Percentiles rank a stretch among this genome's conserved stretches.
phyloP scores from a whole-genome alignment of 495 filamentous ascomycete genomes.

The Penicillium ochrochloron region DNA sequence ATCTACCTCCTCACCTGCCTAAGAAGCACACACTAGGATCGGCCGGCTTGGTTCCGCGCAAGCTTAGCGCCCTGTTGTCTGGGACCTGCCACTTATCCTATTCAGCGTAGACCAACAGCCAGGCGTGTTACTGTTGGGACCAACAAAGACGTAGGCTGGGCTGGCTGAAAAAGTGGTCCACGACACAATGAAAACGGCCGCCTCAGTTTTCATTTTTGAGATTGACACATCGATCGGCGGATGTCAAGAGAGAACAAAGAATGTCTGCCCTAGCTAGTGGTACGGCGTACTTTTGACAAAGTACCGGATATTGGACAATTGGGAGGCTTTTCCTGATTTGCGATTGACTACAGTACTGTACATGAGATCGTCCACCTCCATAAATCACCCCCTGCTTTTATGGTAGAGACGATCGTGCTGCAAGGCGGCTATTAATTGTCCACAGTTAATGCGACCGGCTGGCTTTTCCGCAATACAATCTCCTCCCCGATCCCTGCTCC shows the following conservation, averaged over 20 bases:
- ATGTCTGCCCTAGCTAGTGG: conserved; percentile 7
- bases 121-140: conserved; percentile 1
- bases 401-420: conserved; percentile 1
- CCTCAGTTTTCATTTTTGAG: conserved; percentile 16
- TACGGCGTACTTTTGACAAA: neutral
- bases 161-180: neutral
- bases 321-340: neutral
- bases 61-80: conserved; percentile 20
- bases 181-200: conserved; percentile 19
- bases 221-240: conserved; percentile 25
- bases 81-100: conserved; percentile 2
- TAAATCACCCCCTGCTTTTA: neutral
- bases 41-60: conserved; percentile 37
- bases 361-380: neutral
- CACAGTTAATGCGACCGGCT: conserved; percentile 8
- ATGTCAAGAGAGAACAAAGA: conserved; percentile 17
- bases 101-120: neutral
- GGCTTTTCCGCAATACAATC: conserved; percentile 4
- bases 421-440: conserved; percentile 2
- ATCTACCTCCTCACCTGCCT: neutral
- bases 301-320: neutral
- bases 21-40: conserved; percentile 24
- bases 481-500: conserved; percentile 8
- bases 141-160: neutral
- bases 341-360: neutral